Conservation (phyloP, 164 flowering plant species). For the Tetracentron sinense region DNA sequence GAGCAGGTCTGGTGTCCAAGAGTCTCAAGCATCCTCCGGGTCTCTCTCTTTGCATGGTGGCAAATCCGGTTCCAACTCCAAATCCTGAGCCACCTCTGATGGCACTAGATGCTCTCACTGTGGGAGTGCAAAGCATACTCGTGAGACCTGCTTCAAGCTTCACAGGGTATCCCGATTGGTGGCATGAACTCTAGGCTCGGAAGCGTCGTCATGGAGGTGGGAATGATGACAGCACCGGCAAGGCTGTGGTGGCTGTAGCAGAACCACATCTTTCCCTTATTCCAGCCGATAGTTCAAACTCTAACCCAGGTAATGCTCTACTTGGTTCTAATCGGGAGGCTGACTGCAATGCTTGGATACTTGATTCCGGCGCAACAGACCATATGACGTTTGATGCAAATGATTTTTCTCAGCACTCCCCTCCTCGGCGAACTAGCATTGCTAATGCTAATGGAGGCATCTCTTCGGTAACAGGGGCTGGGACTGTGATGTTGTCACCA, state of each 20-base stretch:
- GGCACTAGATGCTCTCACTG: slow-evolving; percentile 11
- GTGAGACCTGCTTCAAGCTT: slow-evolving; percentile 12
- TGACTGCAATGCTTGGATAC: too few species aligned
- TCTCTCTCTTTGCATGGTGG: slow-evolving; percentile 5
- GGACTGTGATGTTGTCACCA: slow-evolving; percentile 2
- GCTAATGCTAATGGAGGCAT: slow-evolving; percentile 13
- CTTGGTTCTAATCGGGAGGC: slow-evolving; percentile 5
- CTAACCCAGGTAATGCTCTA: neutral
- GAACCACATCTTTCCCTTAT: slow-evolving; percentile 2
- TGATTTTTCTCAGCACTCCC: neutral
- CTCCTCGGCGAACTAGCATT: slow-evolving; percentile 2
- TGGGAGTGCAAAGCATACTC: slow-evolving; percentile 2
- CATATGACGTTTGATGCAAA: slow-evolving; percentile 5
- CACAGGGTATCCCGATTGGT: slow-evolving; percentile 11
- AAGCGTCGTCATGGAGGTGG: slow-evolving; percentile 4
- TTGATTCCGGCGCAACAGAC: slow-evolving; percentile 4
- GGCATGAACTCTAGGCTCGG: slow-evolving; percentile 8
- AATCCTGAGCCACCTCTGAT: neutral
- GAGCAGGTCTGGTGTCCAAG: slow-evolving; percentile 8
- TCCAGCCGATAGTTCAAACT: neutral
- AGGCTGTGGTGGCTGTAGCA: neutral
- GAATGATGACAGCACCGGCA: neutral
- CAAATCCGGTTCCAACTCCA: slow-evolving; percentile 1
- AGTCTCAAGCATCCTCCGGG: slow-evolving; percentile 1
- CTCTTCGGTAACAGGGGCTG: slow-evolving; percentile 7